Conservation (phyloP, 2,329 filamentous ascomycete genomes). For the Aspergillus bombycis region DNA sequence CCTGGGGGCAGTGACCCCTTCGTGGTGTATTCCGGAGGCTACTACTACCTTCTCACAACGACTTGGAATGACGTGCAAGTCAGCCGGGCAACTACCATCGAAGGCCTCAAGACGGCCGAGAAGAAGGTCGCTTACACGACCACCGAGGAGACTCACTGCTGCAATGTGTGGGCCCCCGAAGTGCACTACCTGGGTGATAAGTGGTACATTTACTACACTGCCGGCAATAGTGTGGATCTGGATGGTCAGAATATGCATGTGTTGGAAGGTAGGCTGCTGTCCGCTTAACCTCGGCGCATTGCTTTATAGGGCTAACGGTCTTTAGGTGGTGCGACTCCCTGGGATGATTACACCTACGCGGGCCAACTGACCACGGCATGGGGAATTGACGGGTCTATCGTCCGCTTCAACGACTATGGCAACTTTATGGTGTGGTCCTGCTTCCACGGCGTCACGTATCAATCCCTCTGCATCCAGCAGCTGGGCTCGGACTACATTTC, state of each 20-base stretch:
- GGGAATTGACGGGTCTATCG: conserved; percentile 59
- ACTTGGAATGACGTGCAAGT: conserved; percentile 60
- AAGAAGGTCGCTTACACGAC: conserved; percentile 57
- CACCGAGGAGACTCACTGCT: conserved; percentile 50
- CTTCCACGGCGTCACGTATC: conserved; percentile 40
- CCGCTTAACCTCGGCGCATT: no score
- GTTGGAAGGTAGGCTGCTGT: conserved; percentile 48
- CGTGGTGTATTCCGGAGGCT: conserved; percentile 56
- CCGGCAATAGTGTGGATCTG: conserved; percentile 50
- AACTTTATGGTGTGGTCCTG: conserved; percentile 62
- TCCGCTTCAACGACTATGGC: conserved; percentile 52
- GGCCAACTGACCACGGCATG: conserved; percentile 53
- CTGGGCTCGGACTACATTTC: conserved; percentile 16
- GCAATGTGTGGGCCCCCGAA: conserved; percentile 63
- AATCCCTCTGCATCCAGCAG: conserved; percentile 20
- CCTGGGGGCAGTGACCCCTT: conserved; percentile 58
- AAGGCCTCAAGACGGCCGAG: conserved; percentile 58
- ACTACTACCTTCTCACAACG: conserved; percentile 62
- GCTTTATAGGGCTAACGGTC: not conserved
- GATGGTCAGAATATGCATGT: conserved; percentile 57
- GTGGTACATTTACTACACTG: conserved; percentile 63
- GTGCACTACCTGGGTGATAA: conserved; percentile 54
- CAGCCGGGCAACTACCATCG: conserved; percentile 57
- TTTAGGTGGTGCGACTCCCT: conserved; percentile 54
- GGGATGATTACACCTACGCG: conserved; percentile 55